phyloP scores from a whole-genome alignment of 2,329 filamentous ascomycete species.

The Pestalotiopsis sp. region DNA sequence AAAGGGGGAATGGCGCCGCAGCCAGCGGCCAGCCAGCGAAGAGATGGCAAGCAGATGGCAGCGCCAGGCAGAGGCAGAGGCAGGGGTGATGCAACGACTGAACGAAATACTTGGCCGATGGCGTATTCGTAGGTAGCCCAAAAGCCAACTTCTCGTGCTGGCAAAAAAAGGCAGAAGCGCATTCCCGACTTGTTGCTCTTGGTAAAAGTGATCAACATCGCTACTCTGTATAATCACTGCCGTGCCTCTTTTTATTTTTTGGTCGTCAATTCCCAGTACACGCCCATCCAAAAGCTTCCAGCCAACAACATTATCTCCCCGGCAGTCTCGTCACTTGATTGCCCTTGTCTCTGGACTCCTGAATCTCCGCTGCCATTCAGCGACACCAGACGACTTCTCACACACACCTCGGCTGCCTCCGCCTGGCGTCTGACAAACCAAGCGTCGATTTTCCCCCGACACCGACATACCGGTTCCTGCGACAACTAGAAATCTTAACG shows the following conservation, averaged over 20 bases:
- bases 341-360: not conserved
- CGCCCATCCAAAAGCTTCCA: not conserved
- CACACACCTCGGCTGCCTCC: conserved; percentile 5
- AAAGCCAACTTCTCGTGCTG: not conserved
- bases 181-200: not conserved
- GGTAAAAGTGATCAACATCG: not conserved
- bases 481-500: not conserved
- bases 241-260: not conserved
- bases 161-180: not conserved
- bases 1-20: not conserved
- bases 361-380: not conserved
- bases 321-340: not conserved
- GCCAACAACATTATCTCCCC: not conserved
- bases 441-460: not conserved
- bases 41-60: not conserved
- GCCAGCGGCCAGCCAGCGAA: not conserved
- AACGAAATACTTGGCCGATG: conserved; percentile 10
- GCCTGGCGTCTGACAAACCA: conserved; percentile 6
- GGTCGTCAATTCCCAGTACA: not conserved
- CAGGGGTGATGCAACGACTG: conserved; percentile 8
- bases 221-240: not conserved
- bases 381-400: not conserved
- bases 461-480: conserved; percentile 5
- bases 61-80: not conserved
- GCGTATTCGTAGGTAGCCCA: conserved; percentile 1